Conservation (phyloP, 768 basidiomycete species). For the Amanita fuliginea region DNA sequence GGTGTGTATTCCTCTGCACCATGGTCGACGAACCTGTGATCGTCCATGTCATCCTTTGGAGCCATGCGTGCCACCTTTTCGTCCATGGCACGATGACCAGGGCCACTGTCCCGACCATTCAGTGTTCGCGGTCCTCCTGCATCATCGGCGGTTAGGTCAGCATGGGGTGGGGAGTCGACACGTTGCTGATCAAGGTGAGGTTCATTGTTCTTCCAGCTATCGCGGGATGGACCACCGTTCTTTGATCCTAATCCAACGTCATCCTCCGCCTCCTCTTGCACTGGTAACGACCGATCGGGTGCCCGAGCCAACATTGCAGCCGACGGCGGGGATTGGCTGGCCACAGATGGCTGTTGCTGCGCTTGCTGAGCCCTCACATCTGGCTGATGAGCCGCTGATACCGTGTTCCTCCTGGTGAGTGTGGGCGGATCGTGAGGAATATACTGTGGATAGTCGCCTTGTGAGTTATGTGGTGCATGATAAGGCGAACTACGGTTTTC, state of each 20-base stretch:
- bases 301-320: constrained; percentile 44
- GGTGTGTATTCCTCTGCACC: constrained; percentile 46
- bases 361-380: constrained; percentile 6
- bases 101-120: background rate
- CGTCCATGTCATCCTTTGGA: constrained; percentile 7
- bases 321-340: constrained; percentile 44
- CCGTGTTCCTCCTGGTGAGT: constrained; percentile 18
- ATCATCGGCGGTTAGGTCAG: constrained; percentile 38
- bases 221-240: constrained; percentile 16
- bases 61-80: constrained; percentile 2
- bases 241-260: constrained; percentile 31
- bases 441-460: constrained; percentile 35
- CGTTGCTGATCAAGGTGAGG: constrained; percentile 3
- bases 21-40: constrained; percentile 18
- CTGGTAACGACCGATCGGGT: constrained; percentile 63
- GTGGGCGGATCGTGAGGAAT: constrained; percentile 33
- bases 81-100: background rate
- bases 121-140: background rate
- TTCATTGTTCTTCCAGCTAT: constrained; percentile 23
- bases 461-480: constrained; percentile 29
- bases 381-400: constrained; percentile 2
- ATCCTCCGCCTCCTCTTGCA: constrained; percentile 70
- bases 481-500: constrained; percentile 39
- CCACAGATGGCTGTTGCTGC: constrained; percentile 21
- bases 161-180: constrained; percentile 9